Conservation (phyloP, 768 basidiomycete genomes). For the Kwoniella botswanensis region DNA sequence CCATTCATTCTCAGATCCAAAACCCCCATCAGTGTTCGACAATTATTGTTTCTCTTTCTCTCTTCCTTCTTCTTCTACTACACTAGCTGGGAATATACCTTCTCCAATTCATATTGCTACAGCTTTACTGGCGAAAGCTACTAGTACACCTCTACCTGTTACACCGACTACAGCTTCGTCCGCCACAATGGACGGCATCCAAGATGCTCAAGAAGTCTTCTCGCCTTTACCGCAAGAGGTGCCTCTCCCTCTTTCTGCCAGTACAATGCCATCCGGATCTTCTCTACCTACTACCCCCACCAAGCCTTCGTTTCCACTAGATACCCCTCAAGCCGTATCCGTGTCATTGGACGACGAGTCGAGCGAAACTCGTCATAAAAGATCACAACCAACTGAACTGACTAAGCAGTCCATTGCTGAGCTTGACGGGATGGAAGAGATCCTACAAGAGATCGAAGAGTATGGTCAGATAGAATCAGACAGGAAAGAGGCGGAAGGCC, state of each 20-base stretch:
- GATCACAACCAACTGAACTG: background rate
- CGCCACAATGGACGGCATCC: background rate
- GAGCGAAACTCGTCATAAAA: background rate
- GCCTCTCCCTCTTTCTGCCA: background rate
- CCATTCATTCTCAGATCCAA: background rate
- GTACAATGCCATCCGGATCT: too few species aligned
- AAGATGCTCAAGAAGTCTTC: background rate
- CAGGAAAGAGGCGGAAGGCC: slow-evolving; percentile 18
- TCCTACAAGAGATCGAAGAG: slow-evolving; percentile 2
- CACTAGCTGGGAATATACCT: background rate
- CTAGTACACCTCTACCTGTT: background rate
- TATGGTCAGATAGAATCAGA: background rate
- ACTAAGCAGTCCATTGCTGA: background rate
- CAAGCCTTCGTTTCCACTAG: background rate
- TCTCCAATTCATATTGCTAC: background rate
- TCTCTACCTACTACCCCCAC: background rate
- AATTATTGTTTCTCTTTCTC: slow-evolving; percentile 1
- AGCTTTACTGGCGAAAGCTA: background rate
- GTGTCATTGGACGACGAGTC: background rate
- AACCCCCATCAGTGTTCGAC: background rate
- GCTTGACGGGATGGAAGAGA: background rate
- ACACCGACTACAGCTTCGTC: slow-evolving; percentile 6
- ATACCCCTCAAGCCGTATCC: background rate
- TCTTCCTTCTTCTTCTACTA: background rate
- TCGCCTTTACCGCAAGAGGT: background rate